Conservation (phyloP, 176 grass and related monocot species). For the Lolium rigidum region DNA sequence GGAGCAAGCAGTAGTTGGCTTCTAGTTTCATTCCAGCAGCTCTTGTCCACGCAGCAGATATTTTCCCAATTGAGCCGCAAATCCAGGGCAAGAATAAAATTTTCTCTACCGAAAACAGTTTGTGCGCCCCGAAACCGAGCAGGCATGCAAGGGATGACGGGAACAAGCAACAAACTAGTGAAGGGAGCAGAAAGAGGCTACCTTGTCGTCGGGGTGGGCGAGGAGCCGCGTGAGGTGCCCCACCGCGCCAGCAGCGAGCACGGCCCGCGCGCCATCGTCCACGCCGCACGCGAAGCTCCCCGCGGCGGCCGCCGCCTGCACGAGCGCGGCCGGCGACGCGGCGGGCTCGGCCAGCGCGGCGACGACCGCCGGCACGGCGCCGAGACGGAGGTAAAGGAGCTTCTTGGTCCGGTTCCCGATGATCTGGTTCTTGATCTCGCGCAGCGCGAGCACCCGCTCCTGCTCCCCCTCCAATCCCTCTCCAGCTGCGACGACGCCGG, state of each 20-base stretch:
- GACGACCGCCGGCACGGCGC: slow-evolving; percentile 83
- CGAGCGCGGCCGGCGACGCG: slow-evolving; percentile 58
- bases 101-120: not conserved
- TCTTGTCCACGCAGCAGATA: slow-evolving; percentile 38
- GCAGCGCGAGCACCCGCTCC: slow-evolving; percentile 70
- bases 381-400: slow-evolving; percentile 81
- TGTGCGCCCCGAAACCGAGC: slow-evolving; percentile 23
- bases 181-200: slow-evolving; percentile 30
- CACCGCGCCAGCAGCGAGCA: slow-evolving; percentile 70
- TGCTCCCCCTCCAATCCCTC: slow-evolving; percentile 44
- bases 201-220: slow-evolving; percentile 81
- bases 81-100: not conserved
- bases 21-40: slow-evolving; percentile 37
- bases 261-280: slow-evolving; percentile 87
- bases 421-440: slow-evolving; percentile 99
- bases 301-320: slow-evolving; percentile 84
- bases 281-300: slow-evolving; percentile 98
- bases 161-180: slow-evolving; percentile 38
- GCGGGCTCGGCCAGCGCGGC: slow-evolving; percentile 58
- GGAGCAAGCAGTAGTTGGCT: slow-evolving; percentile 17
- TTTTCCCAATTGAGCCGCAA: slow-evolving; percentile 38
- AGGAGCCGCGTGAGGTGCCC: slow-evolving; percentile 75
- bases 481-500: slow-evolving; percentile 15
- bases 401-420: slow-evolving; percentile 99
- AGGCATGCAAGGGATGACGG: not conserved